A percentile compares a stretch with the other conserved stretches of the same genome.
Conservation (phyloP, 306 rosid species). For the Senna siamea region DNA sequence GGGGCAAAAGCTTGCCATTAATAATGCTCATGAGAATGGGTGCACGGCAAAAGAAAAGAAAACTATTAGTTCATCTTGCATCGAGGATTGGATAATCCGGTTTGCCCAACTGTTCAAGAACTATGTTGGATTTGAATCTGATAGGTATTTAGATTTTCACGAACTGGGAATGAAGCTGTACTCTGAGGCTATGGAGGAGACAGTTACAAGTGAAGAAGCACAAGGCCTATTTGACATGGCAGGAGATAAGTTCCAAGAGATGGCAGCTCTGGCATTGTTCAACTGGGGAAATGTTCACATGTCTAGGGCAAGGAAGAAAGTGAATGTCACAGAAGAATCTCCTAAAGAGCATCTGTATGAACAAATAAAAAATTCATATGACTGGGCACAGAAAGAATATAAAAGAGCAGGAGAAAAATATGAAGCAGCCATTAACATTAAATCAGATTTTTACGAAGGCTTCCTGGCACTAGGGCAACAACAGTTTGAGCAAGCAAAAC, state of each 20-base stretch:
- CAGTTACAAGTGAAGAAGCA: constrained; percentile 83
- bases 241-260: constrained; percentile 80
- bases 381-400: constrained; percentile 76
- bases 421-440: constrained; percentile 67
- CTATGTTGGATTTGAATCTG: constrained; percentile 84
- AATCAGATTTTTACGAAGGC: constrained; percentile 85
- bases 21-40: constrained; percentile 48
- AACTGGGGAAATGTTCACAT: constrained; percentile 95
- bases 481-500: constrained; percentile 82
- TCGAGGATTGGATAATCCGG: constrained; percentile 86
- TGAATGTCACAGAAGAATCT: constrained; percentile 59
- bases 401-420: constrained; percentile 74
- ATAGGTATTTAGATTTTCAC: constrained; percentile 74
- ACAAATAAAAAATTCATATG: constrained; percentile 60
- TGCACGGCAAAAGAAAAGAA: constrained; percentile 48
- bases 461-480: constrained; percentile 79
- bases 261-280: constrained; percentile 92
- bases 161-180: constrained; percentile 85
- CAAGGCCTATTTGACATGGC: constrained; percentile 82
- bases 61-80: constrained; percentile 60
- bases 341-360: constrained; percentile 54
- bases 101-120: constrained; percentile 82
- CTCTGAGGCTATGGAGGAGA: constrained; percentile 97
- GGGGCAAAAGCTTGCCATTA: constrained; percentile 26
- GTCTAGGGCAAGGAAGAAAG: constrained; percentile 82